Conservation (phyloP, 2,329 filamentous ascomycete genomes). For the Gaeumannomyces tritici region DNA sequence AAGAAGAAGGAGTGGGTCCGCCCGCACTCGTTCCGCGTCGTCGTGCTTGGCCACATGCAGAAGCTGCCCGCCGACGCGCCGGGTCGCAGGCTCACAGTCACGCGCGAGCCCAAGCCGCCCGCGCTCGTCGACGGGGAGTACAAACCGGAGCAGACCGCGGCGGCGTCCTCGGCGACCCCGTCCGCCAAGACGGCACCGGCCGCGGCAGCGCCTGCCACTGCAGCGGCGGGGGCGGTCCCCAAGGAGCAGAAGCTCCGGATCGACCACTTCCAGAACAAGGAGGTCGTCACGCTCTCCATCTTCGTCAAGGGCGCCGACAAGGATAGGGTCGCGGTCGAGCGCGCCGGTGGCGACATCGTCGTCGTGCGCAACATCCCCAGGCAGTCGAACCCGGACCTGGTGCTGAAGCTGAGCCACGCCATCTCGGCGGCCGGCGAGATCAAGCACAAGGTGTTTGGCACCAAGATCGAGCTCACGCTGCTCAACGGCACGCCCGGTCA, state of each 20-base stretch:
- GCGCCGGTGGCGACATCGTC: background rate
- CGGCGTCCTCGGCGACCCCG: background rate
- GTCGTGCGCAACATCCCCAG: conserved; percentile 9
- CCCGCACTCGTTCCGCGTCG: conserved; percentile 1
- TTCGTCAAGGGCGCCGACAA: conserved; percentile 28
- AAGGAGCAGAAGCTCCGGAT: conserved; percentile 24
- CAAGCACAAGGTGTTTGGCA: conserved; percentile 16
- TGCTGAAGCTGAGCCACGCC: conserved; percentile 14
- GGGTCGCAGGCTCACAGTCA: conserved; percentile 34
- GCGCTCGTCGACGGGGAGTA: conserved; percentile 8
- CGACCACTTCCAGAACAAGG: conserved; percentile 31
- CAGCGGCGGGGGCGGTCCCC: conserved; percentile 2
- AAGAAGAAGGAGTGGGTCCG: conserved; percentile 11
- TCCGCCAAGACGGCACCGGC: background rate
- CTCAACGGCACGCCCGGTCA: conserved; percentile 15
- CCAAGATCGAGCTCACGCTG: conserved; percentile 23
- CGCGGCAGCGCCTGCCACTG: too few species aligned
- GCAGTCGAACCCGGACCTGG: conserved; percentile 9
- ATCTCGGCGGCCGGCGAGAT: conserved; percentile 12
- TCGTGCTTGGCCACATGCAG: conserved; percentile 29
- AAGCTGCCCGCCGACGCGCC: conserved; percentile 32
- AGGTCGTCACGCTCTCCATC: conserved; percentile 23
- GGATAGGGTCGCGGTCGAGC: conserved; percentile 12
- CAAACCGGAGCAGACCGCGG: conserved; percentile 2
- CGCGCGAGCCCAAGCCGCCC: conserved; percentile 20